A percentile compares a stretch with the other conserved stretches of the same genome.
phyloP scores from a whole-genome alignment of 2,329 filamentous ascomycete species.

The Cladophialophora carrionii region DNA sequence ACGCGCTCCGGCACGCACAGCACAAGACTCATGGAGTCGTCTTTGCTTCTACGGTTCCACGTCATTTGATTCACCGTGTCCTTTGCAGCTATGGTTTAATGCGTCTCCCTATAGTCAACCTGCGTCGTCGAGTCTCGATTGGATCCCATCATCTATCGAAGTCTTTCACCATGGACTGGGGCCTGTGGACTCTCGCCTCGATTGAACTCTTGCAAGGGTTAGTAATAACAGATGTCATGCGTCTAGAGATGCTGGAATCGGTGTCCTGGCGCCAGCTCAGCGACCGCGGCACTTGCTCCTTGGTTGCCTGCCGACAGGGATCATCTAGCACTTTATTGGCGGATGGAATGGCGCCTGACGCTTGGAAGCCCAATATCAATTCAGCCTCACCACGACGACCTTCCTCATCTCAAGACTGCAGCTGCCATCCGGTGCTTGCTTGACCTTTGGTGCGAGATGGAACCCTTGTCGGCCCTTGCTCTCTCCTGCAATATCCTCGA shows the following conservation, averaged over 20 bases:
- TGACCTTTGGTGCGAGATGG: not conserved
- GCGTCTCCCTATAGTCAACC: not conserved
- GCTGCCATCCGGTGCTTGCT: not conserved
- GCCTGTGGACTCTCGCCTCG: not conserved
- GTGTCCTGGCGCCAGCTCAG: not conserved
- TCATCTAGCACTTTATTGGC: not conserved
- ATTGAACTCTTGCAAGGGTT: not conserved
- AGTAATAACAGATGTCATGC: not conserved
- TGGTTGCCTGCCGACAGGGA: not conserved
- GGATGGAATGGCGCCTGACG: not conserved
- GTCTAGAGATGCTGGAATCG: not conserved
- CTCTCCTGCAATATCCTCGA: conserved; percentile 2
- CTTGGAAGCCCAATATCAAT: not conserved
- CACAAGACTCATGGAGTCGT: too few species aligned
- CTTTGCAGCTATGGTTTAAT: not conserved
- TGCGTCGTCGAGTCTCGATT: too few species aligned
- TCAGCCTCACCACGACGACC: not conserved
- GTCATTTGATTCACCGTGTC: not conserved
- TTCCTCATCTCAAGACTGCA: not conserved
- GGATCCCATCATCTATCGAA: not conserved
- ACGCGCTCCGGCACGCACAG: too few species aligned
- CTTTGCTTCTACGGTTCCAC: not conserved
- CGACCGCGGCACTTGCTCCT: not conserved
- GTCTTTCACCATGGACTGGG: not conserved
- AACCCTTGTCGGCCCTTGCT: not conserved